Base-by-base conservation (phyloP, 805 yeast genomes). In the Wickerhamomyces canadensis region DNA sequence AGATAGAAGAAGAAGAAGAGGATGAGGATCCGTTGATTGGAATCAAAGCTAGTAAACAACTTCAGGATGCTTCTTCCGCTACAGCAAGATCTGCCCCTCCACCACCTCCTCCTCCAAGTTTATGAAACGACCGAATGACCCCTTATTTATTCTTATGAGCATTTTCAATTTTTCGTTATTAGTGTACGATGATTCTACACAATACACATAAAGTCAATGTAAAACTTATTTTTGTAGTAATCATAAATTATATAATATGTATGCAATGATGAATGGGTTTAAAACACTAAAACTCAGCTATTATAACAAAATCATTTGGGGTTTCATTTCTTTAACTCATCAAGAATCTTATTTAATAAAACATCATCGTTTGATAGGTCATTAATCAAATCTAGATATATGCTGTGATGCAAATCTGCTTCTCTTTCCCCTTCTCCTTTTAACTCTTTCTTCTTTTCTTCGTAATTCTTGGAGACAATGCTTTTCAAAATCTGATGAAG, bases 1-100 rank as follows among this genome's bases (percentile, higher is more conserved):
- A 69, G 32, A 59, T 70, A 3, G 76, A 72, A 9, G 78, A 72
- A 6, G 66, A 54, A 22, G 57, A 47, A 7, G 39, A 24, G 15
- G 41, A 31, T 26, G 37, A 41, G 12, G 47, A 45, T 30, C 49
- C 49, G 5, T 28, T 42, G n/a, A 16, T 40, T 7, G 44, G 36
- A 2, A 37, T 44, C 13, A 49, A 41, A 40, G 41, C 34, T 37
- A 50, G 33, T 31, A 33, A 34, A 14, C 24, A 37, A 10, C n/a
- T n/a, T n/a, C n/a, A n/a, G n/a, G n/a, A n/a, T n/a, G n/a, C n/a
- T n/a, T n/a, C n/a, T n/a, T n/a, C n/a, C n/a, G n/a, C n/a, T n/a
- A n/a, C n/a, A n/a, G n/a, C n/a, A n/a, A n/a, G n/a, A n/a, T n/a
- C n/a, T 45, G 33, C n/a, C 13, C 31, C n/a, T 26, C 42, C 4